Base-by-base conservation (phyloP, 306 rosid species). In the Malus sieversii region DNA sequence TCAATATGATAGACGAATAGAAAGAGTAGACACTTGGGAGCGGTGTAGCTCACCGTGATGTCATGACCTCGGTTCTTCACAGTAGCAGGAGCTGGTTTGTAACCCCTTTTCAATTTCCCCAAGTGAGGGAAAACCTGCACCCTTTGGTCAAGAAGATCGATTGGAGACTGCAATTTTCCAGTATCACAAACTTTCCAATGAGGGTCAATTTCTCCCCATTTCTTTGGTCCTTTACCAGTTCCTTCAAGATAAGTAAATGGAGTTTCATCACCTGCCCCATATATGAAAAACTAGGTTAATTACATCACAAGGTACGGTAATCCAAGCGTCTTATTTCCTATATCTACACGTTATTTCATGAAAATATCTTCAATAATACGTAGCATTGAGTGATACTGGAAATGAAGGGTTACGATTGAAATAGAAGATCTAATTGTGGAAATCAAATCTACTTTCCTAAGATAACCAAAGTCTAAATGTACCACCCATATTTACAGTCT, bases 111-210 rank as follows among this genome's bases (percentile, higher is more conserved):
- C 74, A 93, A 82, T 70, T 81, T 87, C 20, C 92, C 97, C 66
- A 91, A 75, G 8, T 52, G 25, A 22, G 90, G 82, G 61, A 66
- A 40, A 64, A 80, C 83, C 29, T 78, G 69, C 20, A 85, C 92
- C 45, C 79, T 79, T 66, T 74, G 19, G 32, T 81, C 65, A 16
- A n/a, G 69, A 69, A 93, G 66, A 81, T 93, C 93, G 74, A 93
- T 91, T 4, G 98, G 98, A 83, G 97, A 93, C 72, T 93, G 98
- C 66, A 33, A 40, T 79, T 85, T 85, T 35, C 97, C 98, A 30
- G 48, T 70, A 10, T 74, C 85, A 82, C 97, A 93, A 40, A 35
- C 44, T 82, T 85, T 74, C 98, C 98, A 91, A 44, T 84, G 58
- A 46, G 93, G 86, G 53, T 91, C 73, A 11, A 93, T n/a, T 4